These are phyloP conservation scores for Ogataea allantospora DNA, from an alignment of 805 yeast genomes.

Conservation along the genomic window DNA sequence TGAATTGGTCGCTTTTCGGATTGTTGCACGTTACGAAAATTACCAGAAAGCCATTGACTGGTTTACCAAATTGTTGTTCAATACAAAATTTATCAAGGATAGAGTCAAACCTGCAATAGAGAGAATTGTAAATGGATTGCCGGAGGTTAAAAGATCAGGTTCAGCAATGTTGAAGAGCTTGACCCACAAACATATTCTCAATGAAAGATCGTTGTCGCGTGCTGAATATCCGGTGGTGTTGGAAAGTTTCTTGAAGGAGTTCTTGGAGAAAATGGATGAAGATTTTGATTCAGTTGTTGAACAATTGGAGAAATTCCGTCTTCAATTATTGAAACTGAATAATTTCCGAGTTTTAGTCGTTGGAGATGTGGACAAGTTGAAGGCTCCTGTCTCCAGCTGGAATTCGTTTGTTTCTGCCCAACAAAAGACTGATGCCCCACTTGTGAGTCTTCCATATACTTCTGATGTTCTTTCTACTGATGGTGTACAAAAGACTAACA, in stretches of 20 bases:
- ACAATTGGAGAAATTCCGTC: constrained; percentile 52
- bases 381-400: constrained; percentile 64
- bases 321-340: constrained; percentile 49
- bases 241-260: constrained; percentile 53
- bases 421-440: background rate
- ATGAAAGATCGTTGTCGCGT: constrained; percentile 60
- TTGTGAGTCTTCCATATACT: constrained; percentile 49
- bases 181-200: constrained; percentile 43
- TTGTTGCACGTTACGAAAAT: constrained; percentile 60
- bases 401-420: constrained; percentile 27
- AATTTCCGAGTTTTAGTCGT: constrained; percentile 67
- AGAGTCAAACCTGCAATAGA: constrained; percentile 68
- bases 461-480: constrained; percentile 50
- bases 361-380: constrained; percentile 61
- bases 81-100: constrained; percentile 67
- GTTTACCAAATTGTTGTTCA: constrained; percentile 64
- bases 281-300: constrained; percentile 50
- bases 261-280: constrained; percentile 48
- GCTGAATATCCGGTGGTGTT: constrained; percentile 64
- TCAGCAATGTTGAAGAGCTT: constrained; percentile 63
- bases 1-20: constrained; percentile 61
- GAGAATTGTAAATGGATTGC: constrained; percentile 54
- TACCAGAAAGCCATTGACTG: constrained; percentile 73
- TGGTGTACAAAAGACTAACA: constrained; percentile 51
- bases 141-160: constrained; percentile 65